Evolutionary conservation across 208 protist species (phyloP).

Genomic region (Trypanosoma lewisi): DNA sequence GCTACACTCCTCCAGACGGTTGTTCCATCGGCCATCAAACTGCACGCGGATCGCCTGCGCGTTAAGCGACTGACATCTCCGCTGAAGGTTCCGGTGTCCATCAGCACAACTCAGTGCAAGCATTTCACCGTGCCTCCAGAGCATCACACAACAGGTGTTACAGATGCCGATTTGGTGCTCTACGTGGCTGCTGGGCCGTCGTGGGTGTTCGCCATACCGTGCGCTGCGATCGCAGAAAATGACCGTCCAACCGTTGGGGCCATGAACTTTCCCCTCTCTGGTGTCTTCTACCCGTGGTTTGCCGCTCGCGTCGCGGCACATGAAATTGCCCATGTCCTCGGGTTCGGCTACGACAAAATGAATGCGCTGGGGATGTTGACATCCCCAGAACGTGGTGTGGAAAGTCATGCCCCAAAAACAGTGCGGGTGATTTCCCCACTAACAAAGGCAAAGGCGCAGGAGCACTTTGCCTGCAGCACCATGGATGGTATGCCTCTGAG

Average conservation of each 20-base stretch:
- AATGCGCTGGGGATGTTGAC: no score
- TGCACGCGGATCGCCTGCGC: slow-evolving; percentile 43
- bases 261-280: slow-evolving; percentile 10
- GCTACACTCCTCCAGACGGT: slow-evolving; percentile 24
- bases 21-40: slow-evolving; percentile 36
- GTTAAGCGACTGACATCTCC: neutral
- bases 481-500: slow-evolving; percentile 32
- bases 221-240: neutral
- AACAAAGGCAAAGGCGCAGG: neutral
- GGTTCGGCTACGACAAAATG: slow-evolving; percentile 12
- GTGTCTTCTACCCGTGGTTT: neutral
- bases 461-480: slow-evolving; percentile 1
- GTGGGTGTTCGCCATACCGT: neutral
- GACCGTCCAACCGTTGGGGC: slow-evolving; percentile 15
- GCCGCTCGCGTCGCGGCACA: slow-evolving; percentile 3
- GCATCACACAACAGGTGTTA: slow-evolving; percentile 11
- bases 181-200: slow-evolving; percentile 24
- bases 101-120: neutral
- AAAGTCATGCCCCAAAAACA: neutral
- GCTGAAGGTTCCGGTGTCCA: neutral
- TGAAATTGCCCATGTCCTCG: slow-evolving; percentile 15
- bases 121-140: slow-evolving; percentile 19
- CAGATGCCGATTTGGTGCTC: slow-evolving; percentile 18
- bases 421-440: neutral
- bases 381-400: neutral